Evolutionary conservation across 2,329 filamentous ascomycete species (phyloP), one percentile per base, ranked within the genome.

Genomic region (Talaromyces sp.): DNA sequence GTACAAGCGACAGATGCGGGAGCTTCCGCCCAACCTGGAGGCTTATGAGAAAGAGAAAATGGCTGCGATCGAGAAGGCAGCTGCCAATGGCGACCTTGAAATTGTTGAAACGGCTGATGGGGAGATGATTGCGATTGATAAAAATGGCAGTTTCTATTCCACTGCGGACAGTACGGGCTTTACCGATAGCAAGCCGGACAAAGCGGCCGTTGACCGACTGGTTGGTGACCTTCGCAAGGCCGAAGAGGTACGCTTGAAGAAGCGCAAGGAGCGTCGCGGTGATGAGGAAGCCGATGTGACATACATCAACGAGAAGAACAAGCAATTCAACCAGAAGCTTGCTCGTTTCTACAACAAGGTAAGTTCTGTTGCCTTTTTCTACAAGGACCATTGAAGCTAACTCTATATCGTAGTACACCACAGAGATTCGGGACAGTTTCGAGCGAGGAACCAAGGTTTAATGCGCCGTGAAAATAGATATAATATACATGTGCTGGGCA

Each of bases 291-390:
- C 86, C 24, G 94, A 99, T 74, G 89, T 97, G 65, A 97, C 93
- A 7, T 97, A 96, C 76, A 99, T 99, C 83, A 99, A 99, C 77
- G 91, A 97, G 77, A 97, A 99, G 87, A 99, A 99, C 82, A 97
- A 97, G 82, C 91, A 97, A 81, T 99, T 99, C 80, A 99, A 99
- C 85, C 87, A 96, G 79, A 97, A 99, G 79, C 80, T 99, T 73
- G 82, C 88, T 49, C 82, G 94, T 62, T 99, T 97, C 78, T 99
- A 99, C 77, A 94, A 99, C 78, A 96, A 96, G 76, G 80, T 82
- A 74, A 56, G 75, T 39, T 44, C n/a, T 16, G 46, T 37, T 14
- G 17, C 32, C n/a, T 6, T 16, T 7, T 29, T 44, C 7, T 35
- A 13, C 32, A 29, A 46, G 9, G 22, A n/a, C n/a, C 51, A 9